Evolutionary conservation across 75 land plant species (phyloP).

Genomic region (Gnetum montanum): DNA sequence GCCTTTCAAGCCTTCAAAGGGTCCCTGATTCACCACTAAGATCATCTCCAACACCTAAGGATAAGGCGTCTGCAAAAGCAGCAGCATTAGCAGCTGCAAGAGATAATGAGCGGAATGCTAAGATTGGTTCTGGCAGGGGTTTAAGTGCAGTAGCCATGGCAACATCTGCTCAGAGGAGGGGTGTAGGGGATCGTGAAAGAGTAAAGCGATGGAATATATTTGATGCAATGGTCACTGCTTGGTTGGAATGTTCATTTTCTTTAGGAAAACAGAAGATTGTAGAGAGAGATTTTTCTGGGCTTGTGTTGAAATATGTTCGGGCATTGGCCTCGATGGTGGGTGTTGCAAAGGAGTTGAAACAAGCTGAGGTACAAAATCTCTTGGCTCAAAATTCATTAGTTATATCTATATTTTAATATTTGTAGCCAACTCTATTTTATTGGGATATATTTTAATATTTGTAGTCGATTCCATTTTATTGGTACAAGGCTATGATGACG

Average conservation of each 20-base stretch:
- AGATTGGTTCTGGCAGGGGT: constrained; percentile 96
- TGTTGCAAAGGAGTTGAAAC: constrained; percentile 66
- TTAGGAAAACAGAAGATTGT: constrained; percentile 39
- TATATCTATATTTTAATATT: neutral
- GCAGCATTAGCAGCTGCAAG: constrained; percentile 96
- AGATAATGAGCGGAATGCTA: constrained; percentile 93
- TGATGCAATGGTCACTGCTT: constrained; percentile 87
- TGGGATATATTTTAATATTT: no score
- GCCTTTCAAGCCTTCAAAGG: constrained; percentile 77
- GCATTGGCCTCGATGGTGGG: constrained; percentile 82
- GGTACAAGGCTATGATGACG: no score
- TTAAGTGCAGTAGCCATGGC: constrained; percentile 99
- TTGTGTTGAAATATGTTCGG: constrained; percentile 55
- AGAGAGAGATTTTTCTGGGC: constrained; percentile 63
- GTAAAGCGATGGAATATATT: constrained; percentile 74
- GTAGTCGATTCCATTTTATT: no score
- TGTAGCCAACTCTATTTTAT: neutral
- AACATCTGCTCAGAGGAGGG: constrained; percentile 88
- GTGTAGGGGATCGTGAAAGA: constrained; percentile 62
- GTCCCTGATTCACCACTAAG: constrained; percentile 36
- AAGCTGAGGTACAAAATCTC: constrained; percentile 50
- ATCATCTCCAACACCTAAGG: constrained; percentile 52
- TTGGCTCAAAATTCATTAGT: no score
- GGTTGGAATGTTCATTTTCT: constrained; percentile 71
- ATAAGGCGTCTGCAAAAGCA: constrained; percentile 91